phyloP scores from a whole-genome alignment of 306 rosid species.

The Pyrus bretschneideri region DNA sequence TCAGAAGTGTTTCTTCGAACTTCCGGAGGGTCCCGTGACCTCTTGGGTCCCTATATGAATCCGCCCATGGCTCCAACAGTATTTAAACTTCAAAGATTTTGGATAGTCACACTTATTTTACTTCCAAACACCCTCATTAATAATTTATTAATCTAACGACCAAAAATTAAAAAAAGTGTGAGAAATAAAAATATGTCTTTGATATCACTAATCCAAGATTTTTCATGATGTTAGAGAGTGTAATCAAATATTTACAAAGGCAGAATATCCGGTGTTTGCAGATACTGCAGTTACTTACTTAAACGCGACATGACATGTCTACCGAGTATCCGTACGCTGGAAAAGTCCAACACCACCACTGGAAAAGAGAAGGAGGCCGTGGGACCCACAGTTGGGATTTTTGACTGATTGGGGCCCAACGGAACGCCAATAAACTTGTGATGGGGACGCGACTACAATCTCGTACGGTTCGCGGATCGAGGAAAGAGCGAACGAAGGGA shows the following conservation, averaged over 20 bases:
- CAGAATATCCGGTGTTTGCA: background rate
- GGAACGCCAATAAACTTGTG: background rate
- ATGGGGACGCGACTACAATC: background rate
- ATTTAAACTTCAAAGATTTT: no score
- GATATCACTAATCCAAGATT: no score
- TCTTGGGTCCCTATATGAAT: no score
- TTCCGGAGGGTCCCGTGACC: no score
- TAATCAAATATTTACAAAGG: background rate
- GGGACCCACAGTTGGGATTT: background rate
- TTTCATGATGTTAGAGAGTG: background rate
- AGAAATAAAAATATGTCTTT: no score
- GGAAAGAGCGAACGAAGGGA: background rate
- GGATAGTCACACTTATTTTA: no score
- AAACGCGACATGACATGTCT: background rate
- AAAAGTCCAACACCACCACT: background rate
- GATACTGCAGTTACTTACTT: background rate
- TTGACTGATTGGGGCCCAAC: background rate
- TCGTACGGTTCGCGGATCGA: slow-evolving; percentile 4
- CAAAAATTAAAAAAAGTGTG: no score
- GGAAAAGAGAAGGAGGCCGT: background rate
- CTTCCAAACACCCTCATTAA: no score
- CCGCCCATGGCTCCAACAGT: no score
- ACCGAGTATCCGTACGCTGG: background rate
- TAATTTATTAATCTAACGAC: no score
- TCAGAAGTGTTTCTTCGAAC: no score